Evolutionary conservation across 2,329 filamentous ascomycete species (phyloP), one percentile per base, ranked within the genome.

Genomic region (Cercospora brassicicola): DNA sequence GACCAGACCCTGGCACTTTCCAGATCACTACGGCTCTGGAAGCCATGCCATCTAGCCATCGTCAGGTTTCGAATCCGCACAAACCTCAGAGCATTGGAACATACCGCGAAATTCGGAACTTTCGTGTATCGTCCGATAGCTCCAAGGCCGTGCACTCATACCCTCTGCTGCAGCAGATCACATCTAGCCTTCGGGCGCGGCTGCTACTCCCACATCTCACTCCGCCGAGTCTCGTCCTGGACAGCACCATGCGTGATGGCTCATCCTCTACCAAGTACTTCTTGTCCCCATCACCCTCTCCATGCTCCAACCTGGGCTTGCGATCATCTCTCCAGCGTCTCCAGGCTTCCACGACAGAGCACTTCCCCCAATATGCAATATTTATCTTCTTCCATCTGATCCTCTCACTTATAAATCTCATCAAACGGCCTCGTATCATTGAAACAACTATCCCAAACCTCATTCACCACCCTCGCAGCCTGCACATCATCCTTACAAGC

Each of bases 391-490:
- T 33, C 5, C n/a, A 4, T 30, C 26, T 56, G 15, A 3, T 9
- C 56, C 9, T 45, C 28, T 77, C 71, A 94, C 79, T 92, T 89
- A 80, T 97, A 99, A 63, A 99, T 93, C 79, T 98, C 94, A 79
- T 98, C 93, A 81, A 99, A 99, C 2, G 95, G 95, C 76, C 95
- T 85, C 3, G 94, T 98, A 81, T 99, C 95, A 62, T 88, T 84
- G 79, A 96, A 99, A 80, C 95, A 99, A 75, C 93, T 97, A 73
- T 97, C 94, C 93, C 94, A 99, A n/a, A 99, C 95, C 80, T 96
- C 90, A 80, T 98, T 95, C 67, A 99, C 93, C 28, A 96, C 89
- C 81, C 91, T 92, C 62, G 88, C 87, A 3, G 95, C 95, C 73
- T 98, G 92, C 13, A 89, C 89, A 75, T 96, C 90, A 79, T 96